Conservation (phyloP, 2,329 filamentous ascomycete genomes). For the Niveomyces coronatus region DNA sequence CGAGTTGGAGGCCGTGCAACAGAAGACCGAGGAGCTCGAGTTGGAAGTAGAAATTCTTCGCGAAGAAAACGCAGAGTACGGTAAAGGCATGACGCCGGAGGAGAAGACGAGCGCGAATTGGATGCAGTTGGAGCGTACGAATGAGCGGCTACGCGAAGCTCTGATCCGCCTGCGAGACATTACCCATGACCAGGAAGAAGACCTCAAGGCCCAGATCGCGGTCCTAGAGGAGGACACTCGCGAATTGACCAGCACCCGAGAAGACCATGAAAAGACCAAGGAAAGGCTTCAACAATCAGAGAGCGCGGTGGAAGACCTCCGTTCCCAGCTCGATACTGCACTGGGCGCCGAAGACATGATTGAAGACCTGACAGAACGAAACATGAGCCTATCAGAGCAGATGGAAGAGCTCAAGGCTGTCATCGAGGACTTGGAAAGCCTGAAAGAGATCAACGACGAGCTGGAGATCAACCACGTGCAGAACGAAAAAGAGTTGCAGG, state of each 20-base stretch:
- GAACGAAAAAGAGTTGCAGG: conserved; percentile 86
- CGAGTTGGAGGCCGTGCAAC: conserved; percentile 68
- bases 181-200: conserved; percentile 73
- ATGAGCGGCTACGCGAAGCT: conserved; percentile 78
- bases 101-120: conserved; percentile 80
- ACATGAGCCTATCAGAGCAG: conserved; percentile 71
- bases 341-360: conserved; percentile 89
- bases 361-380: conserved; percentile 80
- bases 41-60: conserved; percentile 78
- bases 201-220: conserved; percentile 65
- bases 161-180: conserved; percentile 77
- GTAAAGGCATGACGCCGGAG: conserved; percentile 76
- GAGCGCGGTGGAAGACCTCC: conserved; percentile 69
- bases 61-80: conserved; percentile 78
- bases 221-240: conserved; percentile 63
- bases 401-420: conserved; percentile 72
- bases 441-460: conserved; percentile 91
- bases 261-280: conserved; percentile 58
- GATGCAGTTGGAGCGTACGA: conserved; percentile 84
- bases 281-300: conserved; percentile 66
- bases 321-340: conserved; percentile 82
- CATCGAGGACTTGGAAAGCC: conserved; percentile 76
- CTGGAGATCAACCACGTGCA: conserved; percentile 89
- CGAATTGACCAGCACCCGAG: conserved; percentile 55
- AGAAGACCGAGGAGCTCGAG: conserved; percentile 72